Evolutionary conservation across 1,284 basidiomycete species (phyloP).

Genomic region (Boletus semigastroideus): DNA sequence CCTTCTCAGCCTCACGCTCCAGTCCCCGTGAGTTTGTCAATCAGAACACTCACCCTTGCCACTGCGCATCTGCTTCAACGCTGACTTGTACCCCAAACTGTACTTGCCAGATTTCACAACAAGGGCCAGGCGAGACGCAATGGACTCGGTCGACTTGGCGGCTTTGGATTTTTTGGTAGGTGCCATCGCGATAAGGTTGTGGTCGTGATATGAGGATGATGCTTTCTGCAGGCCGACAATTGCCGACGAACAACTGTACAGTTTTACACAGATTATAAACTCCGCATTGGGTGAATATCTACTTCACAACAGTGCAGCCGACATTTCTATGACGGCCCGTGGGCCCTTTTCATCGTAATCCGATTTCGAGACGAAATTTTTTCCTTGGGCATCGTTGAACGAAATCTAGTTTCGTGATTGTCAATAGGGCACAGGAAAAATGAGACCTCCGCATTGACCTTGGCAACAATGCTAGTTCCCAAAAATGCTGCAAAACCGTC

Average conservation of each 20-base stretch:
- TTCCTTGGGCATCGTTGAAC: constrained; percentile 64
- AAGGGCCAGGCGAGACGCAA: constrained; percentile 93
- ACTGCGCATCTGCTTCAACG: constrained; percentile 96
- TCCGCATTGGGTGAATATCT: constrained; percentile 14
- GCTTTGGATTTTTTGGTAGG: constrained; percentile 94
- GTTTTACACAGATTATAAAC: constrained; percentile 16
- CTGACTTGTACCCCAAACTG: constrained; percentile 93
- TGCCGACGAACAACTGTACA: constrained; percentile 29
- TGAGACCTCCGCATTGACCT: constrained; percentile 48
- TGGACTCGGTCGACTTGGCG: constrained; percentile 89
- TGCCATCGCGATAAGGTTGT: constrained; percentile 64
- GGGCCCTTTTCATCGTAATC: constrained; percentile 76
- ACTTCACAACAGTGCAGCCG: constrained; percentile 62
- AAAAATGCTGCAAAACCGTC: constrained; percentile 84
- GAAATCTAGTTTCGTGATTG: constrained; percentile 33
- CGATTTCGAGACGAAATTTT: constrained; percentile 72
- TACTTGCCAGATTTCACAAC: constrained; percentile 98
- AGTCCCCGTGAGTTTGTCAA: constrained; percentile 69
- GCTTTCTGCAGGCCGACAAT: constrained; percentile 2
- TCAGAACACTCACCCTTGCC: constrained; percentile 84
- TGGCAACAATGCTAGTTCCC: constrained; percentile 84
- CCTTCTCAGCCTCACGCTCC: constrained; percentile 97
- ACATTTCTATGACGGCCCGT: constrained; percentile 68
- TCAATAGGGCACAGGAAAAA: constrained; percentile 11
- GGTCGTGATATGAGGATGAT: constrained; percentile 23